Conservation (phyloP, 176 grass and related monocot species). For the Rhynchospora tenuis region DNA sequence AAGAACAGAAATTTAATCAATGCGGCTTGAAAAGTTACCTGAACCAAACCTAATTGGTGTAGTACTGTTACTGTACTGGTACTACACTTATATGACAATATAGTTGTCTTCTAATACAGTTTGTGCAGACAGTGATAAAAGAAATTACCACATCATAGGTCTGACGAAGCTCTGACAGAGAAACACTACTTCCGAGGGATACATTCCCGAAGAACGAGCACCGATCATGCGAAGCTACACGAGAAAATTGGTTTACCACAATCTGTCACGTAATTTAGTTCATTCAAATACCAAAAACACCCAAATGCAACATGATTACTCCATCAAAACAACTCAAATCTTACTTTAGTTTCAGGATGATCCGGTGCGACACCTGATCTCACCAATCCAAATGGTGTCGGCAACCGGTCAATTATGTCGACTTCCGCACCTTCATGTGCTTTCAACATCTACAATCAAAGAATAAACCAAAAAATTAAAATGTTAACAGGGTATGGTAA, state of each 20-base stretch:
- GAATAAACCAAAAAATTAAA: background rate
- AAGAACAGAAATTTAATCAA: constrained; percentile 1
- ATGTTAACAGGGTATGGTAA: background rate
- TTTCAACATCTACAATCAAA: constrained; percentile 64
- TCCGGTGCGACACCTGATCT: constrained; percentile 85
- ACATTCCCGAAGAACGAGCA: constrained; percentile 90
- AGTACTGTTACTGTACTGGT: background rate
- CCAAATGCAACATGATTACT: background rate
- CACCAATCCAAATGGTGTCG: constrained; percentile 81
- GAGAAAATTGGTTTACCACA: constrained; percentile 97
- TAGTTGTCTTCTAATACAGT: background rate
- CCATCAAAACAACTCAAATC: background rate
- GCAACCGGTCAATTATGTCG: constrained; percentile 78
- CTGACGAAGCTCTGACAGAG: constrained; percentile 52
- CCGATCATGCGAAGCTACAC: constrained; percentile 54
- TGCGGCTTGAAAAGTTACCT: background rate
- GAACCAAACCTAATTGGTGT: background rate
- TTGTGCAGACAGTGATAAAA: background rate
- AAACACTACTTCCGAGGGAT: constrained; percentile 58
- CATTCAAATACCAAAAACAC: constrained; percentile 17
- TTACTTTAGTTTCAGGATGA: constrained; percentile 93
- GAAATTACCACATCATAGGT: constrained; percentile 75
- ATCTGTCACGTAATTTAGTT: constrained; percentile 62
- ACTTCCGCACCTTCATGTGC: constrained; percentile 49
- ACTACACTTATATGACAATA: background rate